Base-by-base conservation (phyloP, 2,329 filamentous ascomycete genomes). In the Apiospora kogelbergensis region DNA sequence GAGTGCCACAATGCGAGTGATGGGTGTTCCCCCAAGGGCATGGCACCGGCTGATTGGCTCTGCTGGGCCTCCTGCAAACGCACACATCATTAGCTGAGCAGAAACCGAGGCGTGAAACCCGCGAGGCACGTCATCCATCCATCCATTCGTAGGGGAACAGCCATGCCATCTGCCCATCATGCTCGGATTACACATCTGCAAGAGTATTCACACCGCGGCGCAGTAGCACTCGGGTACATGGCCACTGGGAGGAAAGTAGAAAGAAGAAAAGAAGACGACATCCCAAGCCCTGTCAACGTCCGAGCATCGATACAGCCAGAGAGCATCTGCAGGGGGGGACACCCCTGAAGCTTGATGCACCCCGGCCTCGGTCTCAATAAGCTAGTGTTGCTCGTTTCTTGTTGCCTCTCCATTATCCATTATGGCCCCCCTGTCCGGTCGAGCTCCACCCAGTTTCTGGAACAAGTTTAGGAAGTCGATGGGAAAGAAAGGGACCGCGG, bases 261-360 rank as follows among this genome's bases (percentile, higher is more conserved):
- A 60, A 37, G 53, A 37, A 37, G 30, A 37, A 60, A 60, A 60
- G 30, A 60, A 60, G 53, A 68, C 44, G 48, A 68, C 69, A 70
- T 73, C 72, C 74, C 74, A 76, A 76, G 75, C 76, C 76, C 75
- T 78, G 76, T 72, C 74, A 67, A 63, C 63, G 73, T 73, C 53
- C 70, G 71, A 76, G 74, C 69, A 74, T 73, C 75, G 73, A 74
- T 73, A 60, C 53, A 60, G 37, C 66, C 69, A 71, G 33, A 42
- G 11, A 42, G 74, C 70, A 7, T 71, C 70, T 71, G 75, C 74
- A 76, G 73, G 75, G 75, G 76, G 69, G 48, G n/a, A n/a, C 63
- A 33, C 71, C 76, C 75, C 71, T 74, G 74, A 66, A 69, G 65
- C 65, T 70, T 73, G 69, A 74, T 78, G 76, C 72, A 78, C 76